Percentiles rank a stretch among this genome's conserved stretches.
These are phyloP conservation scores for Jaltomata sinuosa DNA, from an alignment of 257 asterid species.

Conservation along the genomic window DNA sequence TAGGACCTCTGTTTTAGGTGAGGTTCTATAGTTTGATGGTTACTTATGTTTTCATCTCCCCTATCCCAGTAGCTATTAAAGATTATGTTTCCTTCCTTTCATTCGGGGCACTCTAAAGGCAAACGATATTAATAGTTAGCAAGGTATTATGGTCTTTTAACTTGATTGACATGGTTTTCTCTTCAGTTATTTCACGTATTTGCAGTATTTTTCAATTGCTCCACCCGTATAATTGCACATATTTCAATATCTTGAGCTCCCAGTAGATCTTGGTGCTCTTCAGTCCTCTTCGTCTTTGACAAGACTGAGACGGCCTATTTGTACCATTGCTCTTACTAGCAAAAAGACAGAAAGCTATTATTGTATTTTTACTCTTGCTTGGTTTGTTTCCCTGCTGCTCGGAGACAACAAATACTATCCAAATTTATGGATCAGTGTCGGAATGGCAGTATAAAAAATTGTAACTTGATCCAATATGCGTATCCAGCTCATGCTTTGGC, in stretches of 20 bases:
- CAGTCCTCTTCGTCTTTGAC: neutral
- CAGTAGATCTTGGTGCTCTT: neutral
- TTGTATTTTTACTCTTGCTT: neutral
- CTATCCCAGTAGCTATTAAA: neutral
- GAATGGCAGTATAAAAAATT: neutral
- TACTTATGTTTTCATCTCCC: neutral
- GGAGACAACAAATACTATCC: neutral
- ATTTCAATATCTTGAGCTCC: neutral
- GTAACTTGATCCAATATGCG: neutral
- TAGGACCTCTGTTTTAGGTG: neutral
- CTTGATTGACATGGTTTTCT: neutral
- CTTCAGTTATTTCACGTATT: neutral
- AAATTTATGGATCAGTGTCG: neutral
- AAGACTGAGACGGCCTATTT: neutral
- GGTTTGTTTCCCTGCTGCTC: neutral
- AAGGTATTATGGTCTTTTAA: neutral
- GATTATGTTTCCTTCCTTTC: neutral
- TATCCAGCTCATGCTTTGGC: neutral
- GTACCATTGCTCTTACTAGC: neutral
- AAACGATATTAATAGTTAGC: neutral
- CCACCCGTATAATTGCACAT: neutral
- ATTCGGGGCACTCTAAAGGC: neutral
- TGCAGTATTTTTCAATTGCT: neutral
- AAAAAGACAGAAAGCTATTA: neutral
- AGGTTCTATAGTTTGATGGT: neutral